Evolutionary conservation across 1,284 basidiomycete genomes (phyloP), one percentile per base, ranked within the genome.

Genomic region (Apiotrichum sp.): DNA sequence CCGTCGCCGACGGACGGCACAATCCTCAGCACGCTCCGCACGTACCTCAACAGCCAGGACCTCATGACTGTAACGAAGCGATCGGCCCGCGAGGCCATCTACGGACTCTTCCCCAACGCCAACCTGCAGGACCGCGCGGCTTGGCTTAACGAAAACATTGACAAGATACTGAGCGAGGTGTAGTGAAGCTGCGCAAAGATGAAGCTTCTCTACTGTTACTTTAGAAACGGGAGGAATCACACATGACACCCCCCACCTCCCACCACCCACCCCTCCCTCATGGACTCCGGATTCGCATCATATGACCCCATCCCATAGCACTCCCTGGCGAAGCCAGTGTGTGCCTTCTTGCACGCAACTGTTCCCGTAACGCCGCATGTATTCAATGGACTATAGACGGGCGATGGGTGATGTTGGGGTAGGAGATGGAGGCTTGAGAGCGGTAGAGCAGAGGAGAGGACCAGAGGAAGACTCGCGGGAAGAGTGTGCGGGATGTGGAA

Each of bases 21-120:
- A 61, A 76, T 96, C 9, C 81, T 89, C 69, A 83, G 78, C 50
- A 86, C 88, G 8, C 75, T 96, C 58, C 81, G 87, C 62, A 84
- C 82, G 61, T 93, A 92, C 71, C 75, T 96, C 66, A 87, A 88
- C 63, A 88, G 87, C 13, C 90, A 95, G 75, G 91, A 96, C 76
- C 73, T 96, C 67, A 93, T 96, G 90, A 87, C 85, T 57, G 89
- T 95, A 10, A 76, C 74, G 41, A 74, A 73, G 59, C 61, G 74
- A 57, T 71, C 73, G 54, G 71, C 72, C n/a, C 84, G 92, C 56
- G 89, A 93, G 67, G 89, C 89, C 29, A 86, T 95, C 47, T 84
- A 84, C 75, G 81, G 83, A 43, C 83, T 84, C 52, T 96, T 93
- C 85, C 92, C 92, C 29, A 88, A 86, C 71, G 93, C 92, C 53